Evolutionary conservation across 1,284 basidiomycete genomes (phyloP), one percentile per base, ranked within the genome.

Genomic region (Calocybe gambosa): DNA sequence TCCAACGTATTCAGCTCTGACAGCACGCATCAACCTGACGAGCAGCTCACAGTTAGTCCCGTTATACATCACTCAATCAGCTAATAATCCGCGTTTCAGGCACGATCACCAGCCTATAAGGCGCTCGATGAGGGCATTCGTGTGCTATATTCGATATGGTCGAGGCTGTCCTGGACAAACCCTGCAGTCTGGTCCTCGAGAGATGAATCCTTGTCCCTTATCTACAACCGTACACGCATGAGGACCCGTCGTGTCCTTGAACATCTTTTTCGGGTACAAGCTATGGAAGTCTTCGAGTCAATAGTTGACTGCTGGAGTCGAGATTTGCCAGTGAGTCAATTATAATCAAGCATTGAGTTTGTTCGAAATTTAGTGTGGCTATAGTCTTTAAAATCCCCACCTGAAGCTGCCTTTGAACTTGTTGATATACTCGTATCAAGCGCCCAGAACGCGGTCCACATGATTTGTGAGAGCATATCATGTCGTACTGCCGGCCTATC

Each of bases 391-490:
- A 60, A 59, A 29, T 48, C 63, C n/a, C 62, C 69, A 13, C 72
- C 71, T 15, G 75, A 73, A 42, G 69, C 75, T 6, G 75, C 86
- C 1, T 93, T 95, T 57, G 87, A 93, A 49, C 77, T 96, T 37
- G 71, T 96, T 8, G 90, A 94, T 58, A 69, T 84, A 10, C 75
- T 98, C 15, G 81, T 93, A 1, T 77, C 90, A 0, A 95, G 82
- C 59, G 87, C 92, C 1, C 92, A 94, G 58, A 89, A 80, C 51
- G 83, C 90, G 1, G 91, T 97, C 0, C 85, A 93, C 50, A 89
- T 94, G 75, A 69, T 94, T 15, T 94, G 89, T 61, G 93, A 97
- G 61, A 84, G 85, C 55, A 85, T 91, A 42, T 70, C 73, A 31
- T 64, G 68, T 53, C 76, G 85, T 18, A 68, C 77, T 19, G 66